Conservation (phyloP, 202 grass and related monocot species). For the Dendrocalamus latiflorus region DNA sequence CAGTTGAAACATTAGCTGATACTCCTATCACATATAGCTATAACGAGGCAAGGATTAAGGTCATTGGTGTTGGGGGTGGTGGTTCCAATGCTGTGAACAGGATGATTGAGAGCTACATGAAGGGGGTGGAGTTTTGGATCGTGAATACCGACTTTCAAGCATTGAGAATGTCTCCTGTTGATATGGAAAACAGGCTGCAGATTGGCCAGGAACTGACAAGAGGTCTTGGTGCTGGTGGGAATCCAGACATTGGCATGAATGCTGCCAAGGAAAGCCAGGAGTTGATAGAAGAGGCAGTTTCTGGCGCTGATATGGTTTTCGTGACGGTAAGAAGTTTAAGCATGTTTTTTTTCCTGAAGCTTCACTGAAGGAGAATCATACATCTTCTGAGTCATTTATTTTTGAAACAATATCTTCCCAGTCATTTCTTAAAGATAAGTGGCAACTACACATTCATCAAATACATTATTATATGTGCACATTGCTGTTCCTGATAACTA, state of each 20-base stretch:
- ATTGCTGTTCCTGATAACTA: not conserved
- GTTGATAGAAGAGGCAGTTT: conserved; percentile 44
- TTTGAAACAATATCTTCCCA: not conserved
- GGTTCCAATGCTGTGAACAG: conserved; percentile 61
- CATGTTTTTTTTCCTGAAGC: not conserved
- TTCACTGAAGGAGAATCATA: not conserved
- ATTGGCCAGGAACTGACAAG: conserved; percentile 56
- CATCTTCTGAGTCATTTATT: not conserved
- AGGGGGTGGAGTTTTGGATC: conserved; percentile 61
- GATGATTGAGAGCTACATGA: conserved; percentile 60
- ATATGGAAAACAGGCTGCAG: conserved; percentile 51
- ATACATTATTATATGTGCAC: not conserved
- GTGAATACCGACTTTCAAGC: conserved; percentile 59
- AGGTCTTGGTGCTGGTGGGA: conserved; percentile 59
- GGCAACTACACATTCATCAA: not conserved
- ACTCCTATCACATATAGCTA: conserved; percentile 6
- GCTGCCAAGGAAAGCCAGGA: conserved; percentile 55
- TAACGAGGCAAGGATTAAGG: conserved; percentile 59
- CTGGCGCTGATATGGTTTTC: conserved; percentile 55
- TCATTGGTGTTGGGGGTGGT: conserved; percentile 56
- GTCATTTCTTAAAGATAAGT: not conserved
- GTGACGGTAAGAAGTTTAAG: conserved; percentile 34
- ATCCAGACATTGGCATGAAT: conserved; percentile 64
- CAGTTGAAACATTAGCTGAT: not conserved
- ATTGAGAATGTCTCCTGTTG: conserved; percentile 49